Percentiles rank a stretch among this genome's conserved stretches.
Evolutionary conservation across 2,329 filamentous ascomycete species (phyloP).

Genomic region (Stachybotrys chlorohalonatus): DNA sequence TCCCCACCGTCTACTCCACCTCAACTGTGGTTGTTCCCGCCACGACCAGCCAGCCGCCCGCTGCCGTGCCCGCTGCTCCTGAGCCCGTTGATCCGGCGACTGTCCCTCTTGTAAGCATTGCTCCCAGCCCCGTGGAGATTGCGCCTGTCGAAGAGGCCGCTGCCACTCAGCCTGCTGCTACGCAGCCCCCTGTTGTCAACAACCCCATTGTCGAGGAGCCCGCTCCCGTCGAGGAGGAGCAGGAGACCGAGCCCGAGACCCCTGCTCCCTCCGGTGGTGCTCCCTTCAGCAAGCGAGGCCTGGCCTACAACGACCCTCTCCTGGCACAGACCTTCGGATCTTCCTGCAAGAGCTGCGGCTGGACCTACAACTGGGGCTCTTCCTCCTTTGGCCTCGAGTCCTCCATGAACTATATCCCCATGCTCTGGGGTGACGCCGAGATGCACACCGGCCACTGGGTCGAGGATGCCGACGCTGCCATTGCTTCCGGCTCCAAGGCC

Average conservation of each 20-base stretch:
- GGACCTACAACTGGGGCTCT: conserved; percentile 63
- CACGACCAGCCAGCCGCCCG: conserved; percentile 1
- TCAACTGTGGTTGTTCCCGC: conserved; percentile 5
- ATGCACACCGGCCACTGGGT: conserved; percentile 41
- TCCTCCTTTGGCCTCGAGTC: conserved; percentile 29
- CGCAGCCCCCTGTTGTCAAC: not conserved
- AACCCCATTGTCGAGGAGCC: not conserved
- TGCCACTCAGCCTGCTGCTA: not conserved
- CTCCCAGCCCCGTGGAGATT: not conserved
- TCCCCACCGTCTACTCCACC: conserved; percentile 6
- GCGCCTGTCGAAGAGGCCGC: conserved; percentile 1
- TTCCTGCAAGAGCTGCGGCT: conserved; percentile 35
- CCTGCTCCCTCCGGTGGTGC: conserved; percentile 1
- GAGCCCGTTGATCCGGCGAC: not conserved
- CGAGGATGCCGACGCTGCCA: conserved; percentile 38
- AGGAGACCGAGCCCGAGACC: conserved; percentile 1
- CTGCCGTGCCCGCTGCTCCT: conserved; percentile 2
- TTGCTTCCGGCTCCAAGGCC: conserved; percentile 43
- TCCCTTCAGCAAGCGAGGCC: conserved; percentile 48
- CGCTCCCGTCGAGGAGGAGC: conserved; percentile 1
- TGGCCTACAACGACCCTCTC: conserved; percentile 54
- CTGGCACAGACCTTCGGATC: conserved; percentile 42
- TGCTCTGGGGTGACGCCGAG: conserved; percentile 47
- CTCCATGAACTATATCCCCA: conserved; percentile 53
- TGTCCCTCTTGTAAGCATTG: not conserved